Conservation (phyloP, 768 basidiomycete genomes). For the Chalciporus pseudorubinellus region DNA sequence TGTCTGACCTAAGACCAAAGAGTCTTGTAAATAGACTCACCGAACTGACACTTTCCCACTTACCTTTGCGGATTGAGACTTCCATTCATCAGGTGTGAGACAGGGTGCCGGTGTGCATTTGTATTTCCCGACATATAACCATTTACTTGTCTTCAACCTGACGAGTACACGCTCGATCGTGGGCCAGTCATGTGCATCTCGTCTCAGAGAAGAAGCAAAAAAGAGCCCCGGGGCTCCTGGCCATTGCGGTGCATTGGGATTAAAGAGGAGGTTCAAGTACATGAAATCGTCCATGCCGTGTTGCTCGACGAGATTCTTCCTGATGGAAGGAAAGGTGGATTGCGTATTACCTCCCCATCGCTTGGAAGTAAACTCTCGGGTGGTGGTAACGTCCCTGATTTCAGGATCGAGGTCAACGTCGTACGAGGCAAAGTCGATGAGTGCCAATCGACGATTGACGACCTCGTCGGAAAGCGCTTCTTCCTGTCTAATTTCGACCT, state of each 20-base stretch:
- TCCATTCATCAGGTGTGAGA: constrained; percentile 17
- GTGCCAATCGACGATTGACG: constrained; percentile 9
- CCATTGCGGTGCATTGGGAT: constrained; percentile 16
- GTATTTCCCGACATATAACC: constrained; percentile 22
- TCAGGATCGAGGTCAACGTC: constrained; percentile 13
- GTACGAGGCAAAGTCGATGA: neutral
- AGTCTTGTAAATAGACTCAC: neutral
- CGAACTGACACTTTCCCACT: neutral
- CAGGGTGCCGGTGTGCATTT: constrained; percentile 5
- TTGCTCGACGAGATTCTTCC: constrained; percentile 5
- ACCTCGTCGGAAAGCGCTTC: constrained; percentile 23
- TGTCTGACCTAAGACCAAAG: constrained; percentile 17
- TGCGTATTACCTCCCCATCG: constrained; percentile 19
- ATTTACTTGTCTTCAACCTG: constrained; percentile 10
- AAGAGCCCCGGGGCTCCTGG: constrained; percentile 18
- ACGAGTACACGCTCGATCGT: constrained; percentile 6
- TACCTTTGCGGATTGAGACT: constrained; percentile 15
- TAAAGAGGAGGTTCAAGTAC: constrained; percentile 17
- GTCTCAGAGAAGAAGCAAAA: constrained; percentile 6
- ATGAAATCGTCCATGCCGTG: constrained; percentile 21
- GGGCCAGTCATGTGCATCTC: constrained; percentile 1
- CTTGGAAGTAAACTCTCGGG: constrained; percentile 14
- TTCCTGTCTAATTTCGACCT: constrained; percentile 16
- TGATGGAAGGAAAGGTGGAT: constrained; percentile 13
- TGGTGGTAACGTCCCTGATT: constrained; percentile 18